These are phyloP conservation scores for Phanerochaete carnosa DNA, from an alignment of 768 basidiomycete genomes.

Conservation along the genomic window DNA sequence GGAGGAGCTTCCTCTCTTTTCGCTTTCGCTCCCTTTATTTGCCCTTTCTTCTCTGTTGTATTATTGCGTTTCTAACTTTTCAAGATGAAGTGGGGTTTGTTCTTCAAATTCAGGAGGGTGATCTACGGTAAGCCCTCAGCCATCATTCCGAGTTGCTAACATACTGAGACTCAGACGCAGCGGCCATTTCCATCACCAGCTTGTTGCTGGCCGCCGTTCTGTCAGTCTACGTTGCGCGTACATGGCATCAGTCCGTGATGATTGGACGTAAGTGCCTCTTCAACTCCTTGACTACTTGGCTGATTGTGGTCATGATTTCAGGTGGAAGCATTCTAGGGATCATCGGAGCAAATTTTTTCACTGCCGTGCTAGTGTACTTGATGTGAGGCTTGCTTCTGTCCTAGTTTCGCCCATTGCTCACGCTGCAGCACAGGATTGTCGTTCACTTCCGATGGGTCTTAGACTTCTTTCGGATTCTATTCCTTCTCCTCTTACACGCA, in stretches of 20 bases:
- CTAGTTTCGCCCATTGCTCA: not conserved
- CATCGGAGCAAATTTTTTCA: slow-evolving; percentile 18
- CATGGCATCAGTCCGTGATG: slow-evolving; percentile 17
- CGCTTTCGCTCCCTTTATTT: slow-evolving; percentile 11
- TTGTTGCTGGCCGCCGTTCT: slow-evolving; percentile 21
- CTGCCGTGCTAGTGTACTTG: slow-evolving; percentile 24
- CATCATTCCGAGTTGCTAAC: not conserved
- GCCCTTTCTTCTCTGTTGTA: slow-evolving; percentile 6
- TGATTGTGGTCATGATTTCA: not conserved
- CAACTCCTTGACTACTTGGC: not conserved
- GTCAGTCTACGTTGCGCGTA: slow-evolving; percentile 20
- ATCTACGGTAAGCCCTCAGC: slow-evolving; percentile 18
- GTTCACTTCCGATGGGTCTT: slow-evolving; percentile 21
- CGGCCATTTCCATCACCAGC: slow-evolving; percentile 18
- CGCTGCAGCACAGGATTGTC: slow-evolving; percentile 19
- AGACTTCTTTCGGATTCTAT: slow-evolving; percentile 22
- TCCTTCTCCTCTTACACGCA: slow-evolving; percentile 18
- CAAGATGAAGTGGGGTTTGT: slow-evolving; percentile 24
- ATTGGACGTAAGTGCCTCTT: slow-evolving; percentile 18
- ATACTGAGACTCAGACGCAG: slow-evolving; percentile 2
- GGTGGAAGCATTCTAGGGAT: slow-evolving; percentile 19
- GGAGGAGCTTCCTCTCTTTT: slow-evolving; percentile 20
- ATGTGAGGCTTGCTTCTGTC: slow-evolving; percentile 16
- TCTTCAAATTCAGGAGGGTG: slow-evolving; percentile 17
- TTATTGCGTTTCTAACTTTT: not conserved